Base-by-base conservation (phyloP, 306 rosid species). In the Begonia peltatifolia region DNA sequence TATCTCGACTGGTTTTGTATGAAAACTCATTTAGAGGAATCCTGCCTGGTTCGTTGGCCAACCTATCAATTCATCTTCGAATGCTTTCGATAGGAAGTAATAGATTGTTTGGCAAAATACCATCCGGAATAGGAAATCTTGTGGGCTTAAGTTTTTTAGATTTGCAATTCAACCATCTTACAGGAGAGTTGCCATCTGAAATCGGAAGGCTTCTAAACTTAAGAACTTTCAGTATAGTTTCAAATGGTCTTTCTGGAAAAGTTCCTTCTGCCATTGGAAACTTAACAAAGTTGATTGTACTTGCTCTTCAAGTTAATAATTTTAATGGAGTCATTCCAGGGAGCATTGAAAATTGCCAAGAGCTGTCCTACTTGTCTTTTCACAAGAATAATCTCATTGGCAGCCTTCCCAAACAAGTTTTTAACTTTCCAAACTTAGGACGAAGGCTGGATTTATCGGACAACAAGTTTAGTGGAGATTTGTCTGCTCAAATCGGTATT, bases 11-110 rank as follows among this genome's bases (percentile, higher is more conserved):
- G 18, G 1, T 1, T 17, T 17, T 17, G 18, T 17, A 0, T 17
- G 18, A 17, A 1, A 17, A 17, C 18, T 17, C 18, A 17, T 87
- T 1, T 1, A 78, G 78, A 68, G 90, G 94, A 49, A 69, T 61
- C 0, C 80, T 87, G 61, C 94, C 94, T 49, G 83, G 76, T 23
- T 55, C 78, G 41, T 58, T 87, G 14, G 96, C 94, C 14, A 76
- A 80, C 54, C 87, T 87, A 38, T 80, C 96, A 6, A 72, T 72
- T 47, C 55, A 13, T n/a, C 70, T 87, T 25, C 57, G 75, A 5
- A 56, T 11, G 1, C 35, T 87, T 30, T 78, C 63, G 76, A 61
- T 17, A 1, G 18, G 18, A 17, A 1, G 1, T 0, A 87, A 87
- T 60, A 65, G 60, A 9, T 71, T 87, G 38, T 53, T 61, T 41